These are phyloP conservation scores for Acanthamoeba royreba DNA, from an alignment of 208 protist genomes.

Conservation along the genomic window DNA sequence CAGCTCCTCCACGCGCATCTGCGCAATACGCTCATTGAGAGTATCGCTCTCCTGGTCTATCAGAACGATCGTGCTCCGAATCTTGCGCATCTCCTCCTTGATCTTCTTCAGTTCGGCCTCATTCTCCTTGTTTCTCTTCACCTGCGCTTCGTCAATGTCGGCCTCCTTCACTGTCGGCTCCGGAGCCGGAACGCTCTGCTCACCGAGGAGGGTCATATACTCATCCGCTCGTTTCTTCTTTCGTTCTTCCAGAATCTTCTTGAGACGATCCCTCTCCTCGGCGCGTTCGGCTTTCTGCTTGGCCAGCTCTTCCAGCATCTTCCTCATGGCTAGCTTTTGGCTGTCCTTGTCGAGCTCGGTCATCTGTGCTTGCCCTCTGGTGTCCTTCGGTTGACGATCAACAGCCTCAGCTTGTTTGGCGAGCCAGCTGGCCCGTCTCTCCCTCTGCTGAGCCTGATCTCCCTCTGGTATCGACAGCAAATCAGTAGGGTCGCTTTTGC, in stretches of 20 bases:
- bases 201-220: not conserved
- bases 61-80: slow-evolving; percentile 2
- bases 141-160: not conserved
- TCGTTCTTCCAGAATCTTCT: not conserved
- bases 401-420: not conserved
- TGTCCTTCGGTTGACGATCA: too few relatives aligned
- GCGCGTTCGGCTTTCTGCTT: not conserved
- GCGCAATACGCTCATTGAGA: not conserved
- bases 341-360: not conserved
- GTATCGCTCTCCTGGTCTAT: not conserved
- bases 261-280: not conserved
- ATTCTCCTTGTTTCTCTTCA: not conserved
- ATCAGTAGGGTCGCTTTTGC: too few relatives aligned
- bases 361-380: not conserved
- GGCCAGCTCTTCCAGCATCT: not conserved
- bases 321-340: not conserved
- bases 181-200: not conserved
- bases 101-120: not conserved
- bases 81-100: not conserved
- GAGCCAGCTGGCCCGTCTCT: not conserved
- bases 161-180: not conserved
- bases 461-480: too few relatives aligned
- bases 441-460: not conserved
- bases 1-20: not conserved
- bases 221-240: not conserved